A percentile compares a stretch with the other conserved stretches of the same genome.
These are phyloP conservation scores for Termitomyces sp. DNA, from an alignment of 768 basidiomycete genomes.

Conservation along the genomic window DNA sequence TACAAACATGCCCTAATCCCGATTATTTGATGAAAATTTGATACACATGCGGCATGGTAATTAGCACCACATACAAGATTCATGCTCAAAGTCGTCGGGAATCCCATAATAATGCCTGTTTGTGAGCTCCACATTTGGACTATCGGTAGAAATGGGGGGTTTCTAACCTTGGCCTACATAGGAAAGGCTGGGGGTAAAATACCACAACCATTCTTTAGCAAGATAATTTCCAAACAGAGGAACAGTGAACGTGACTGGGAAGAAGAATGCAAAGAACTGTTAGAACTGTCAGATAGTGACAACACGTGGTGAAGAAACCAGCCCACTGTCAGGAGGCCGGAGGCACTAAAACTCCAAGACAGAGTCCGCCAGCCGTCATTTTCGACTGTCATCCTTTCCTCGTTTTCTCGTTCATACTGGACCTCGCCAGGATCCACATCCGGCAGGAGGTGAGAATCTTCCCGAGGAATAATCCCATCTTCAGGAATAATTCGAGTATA, in stretches of 20 bases:
- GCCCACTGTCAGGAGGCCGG: conserved; percentile 71
- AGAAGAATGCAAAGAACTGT: conserved; percentile 83
- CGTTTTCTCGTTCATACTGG: conserved; percentile 26
- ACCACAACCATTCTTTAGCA: conserved; percentile 89
- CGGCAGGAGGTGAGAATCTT: conserved; percentile 8
- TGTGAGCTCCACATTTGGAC: not conserved
- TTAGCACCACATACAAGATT: conserved; percentile 54
- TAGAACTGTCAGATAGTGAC: conserved; percentile 2
- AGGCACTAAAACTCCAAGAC: conserved; percentile 71
- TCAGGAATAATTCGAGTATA: conserved; percentile 43
- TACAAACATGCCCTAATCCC: conserved; percentile 83
- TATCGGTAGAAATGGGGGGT: not conserved
- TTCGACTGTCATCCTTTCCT: conserved; percentile 46
- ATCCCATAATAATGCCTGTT: conserved; percentile 94
- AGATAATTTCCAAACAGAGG: conserved; percentile 82
- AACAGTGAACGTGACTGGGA: conserved; percentile 83
- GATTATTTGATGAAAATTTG: conserved; percentile 3
- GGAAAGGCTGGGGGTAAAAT: conserved; percentile 85
- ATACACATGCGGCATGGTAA: not conserved
- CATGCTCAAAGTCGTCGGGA: conserved; percentile 92
- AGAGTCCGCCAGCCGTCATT: conserved; percentile 76
- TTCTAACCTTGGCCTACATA: conserved; percentile 86
- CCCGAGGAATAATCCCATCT: conserved; percentile 22
- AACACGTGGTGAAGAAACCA: not conserved
- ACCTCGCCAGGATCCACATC: conserved; percentile 19